Evolutionary conservation across 805 yeast species (phyloP), one percentile per base, ranked within the genome.

Genomic region (Lachancea thermotolerans): DNA sequence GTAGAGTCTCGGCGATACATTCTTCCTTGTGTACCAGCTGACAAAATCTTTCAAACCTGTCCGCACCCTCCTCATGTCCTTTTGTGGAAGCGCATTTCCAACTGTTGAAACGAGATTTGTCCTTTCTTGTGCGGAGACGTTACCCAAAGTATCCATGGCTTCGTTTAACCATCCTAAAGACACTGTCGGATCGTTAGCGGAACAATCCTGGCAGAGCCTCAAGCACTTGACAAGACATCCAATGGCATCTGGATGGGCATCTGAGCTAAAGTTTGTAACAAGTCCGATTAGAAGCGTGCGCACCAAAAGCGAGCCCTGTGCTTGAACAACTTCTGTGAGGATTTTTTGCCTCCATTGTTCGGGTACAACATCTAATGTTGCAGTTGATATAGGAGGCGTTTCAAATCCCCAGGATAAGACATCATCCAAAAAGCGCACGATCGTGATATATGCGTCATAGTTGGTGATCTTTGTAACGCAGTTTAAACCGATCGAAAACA

Each of bases 351-450:
- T 74, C 51, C 85, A 75, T 35, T 70, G 71, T n/a, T 69, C 72
- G 10, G 84, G 81, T 36, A 80, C 77, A 16, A 66, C 67, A 16
- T 73, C 77, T n/a, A 62, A 44, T 8, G 62, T 73, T 44, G 76
- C 73, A 35, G 82, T 74, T 7, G 95, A 82, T 15, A 85, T 73
- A 4, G 96, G 96, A 2, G 96, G 89, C 9, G 76, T 70, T 25
- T 75, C 82, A 52, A 82, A 78, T 1, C 95, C 96, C 91, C 95
- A 90, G 6, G 89, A 77, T 17, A 85, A 65, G 31, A 88, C 71
- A 61, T 93, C 99, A 52, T 86, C 82, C 53, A 90, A 65, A 61
- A 78, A 88, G 57, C 87, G 89, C 46, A 90, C 67, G 15, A 82
- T 77, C 2, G 88, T 72, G 35, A 75, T 69, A 47, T 88, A 69